Base-by-base conservation (phyloP, 116 monocot genomes). In the Zostera marina region DNA sequence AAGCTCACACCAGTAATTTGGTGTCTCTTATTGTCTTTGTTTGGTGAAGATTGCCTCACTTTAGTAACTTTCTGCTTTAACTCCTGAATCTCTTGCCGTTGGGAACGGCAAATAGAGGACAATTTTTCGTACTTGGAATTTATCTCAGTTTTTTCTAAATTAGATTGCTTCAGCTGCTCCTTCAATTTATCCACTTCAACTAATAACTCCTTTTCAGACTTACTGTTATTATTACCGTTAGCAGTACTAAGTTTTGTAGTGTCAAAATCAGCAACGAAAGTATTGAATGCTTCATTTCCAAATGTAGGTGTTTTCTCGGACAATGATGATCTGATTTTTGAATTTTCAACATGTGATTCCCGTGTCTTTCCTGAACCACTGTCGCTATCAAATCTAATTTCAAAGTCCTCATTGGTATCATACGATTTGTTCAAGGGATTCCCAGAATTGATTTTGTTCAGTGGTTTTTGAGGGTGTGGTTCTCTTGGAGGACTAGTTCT, bases 71-170 rank as follows among this genome's bases (percentile, higher is more conserved):
- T 22, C 12, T 63, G 69, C 68, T 92, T 92, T 53, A 92, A 66
- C 44, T 83, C 86, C 52, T 86, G 86, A 48, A 92, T 82, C 72
- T 92, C 92, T 67, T 92, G 80, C 23, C 86, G 59, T 59, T 92
- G 92, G 22, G 82, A 82, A 45, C 82, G 79, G 58, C 92, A 92
- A 23, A 92, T 92, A 56, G 85, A 71, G 54, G 82, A 75, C 1
- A 86, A 65, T 61, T 92, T 86, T 48, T 92, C 92, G 72, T 76
- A 86, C 68, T 78, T 86, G 15, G 78, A 75, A 56, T 73, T 78
- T 23, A 86, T 73, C 24, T 86, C 82, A 44, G 49, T 62, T 63
- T 86, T 92, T 66, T 86, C 86, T 60, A 74, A 21, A 66, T 82
- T 78, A 26, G 78, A 56, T 68, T 80, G 75, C 72, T 80, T 86